Evolutionary conservation across 441 rosid genomes (phyloP), one percentile per base, ranked within the genome.

Genomic region (Corymbia calophylla): DNA sequence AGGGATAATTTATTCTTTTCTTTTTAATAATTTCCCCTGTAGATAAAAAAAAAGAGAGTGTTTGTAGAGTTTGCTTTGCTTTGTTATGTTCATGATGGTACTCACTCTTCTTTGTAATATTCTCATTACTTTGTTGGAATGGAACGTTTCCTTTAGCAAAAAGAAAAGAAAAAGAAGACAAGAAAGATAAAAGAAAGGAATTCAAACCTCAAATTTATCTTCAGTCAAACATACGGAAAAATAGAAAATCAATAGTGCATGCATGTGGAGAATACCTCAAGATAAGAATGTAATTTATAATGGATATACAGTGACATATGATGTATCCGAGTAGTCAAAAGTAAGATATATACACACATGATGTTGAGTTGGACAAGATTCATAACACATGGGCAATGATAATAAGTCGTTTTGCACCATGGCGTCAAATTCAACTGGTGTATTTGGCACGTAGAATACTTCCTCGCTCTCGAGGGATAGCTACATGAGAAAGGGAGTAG

Each of bases 301-400:
- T 73, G 49, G 9, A 23, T 25, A 39, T 1, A 39, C 0, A 44
- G 1, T 11, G 82, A 7, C 5, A 0, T 4, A 3, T 39, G 23
- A 73, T 23, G 7, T 39, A 2, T 21, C 0, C 7, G 0, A 21
- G 0, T 9, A 73, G 39, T 39, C 29, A 39, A 73, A 21, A 21
- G n/a, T 21, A 2, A 73, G 8, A 39, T 39, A 2, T 29, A 39
- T 23, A 39, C 17, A 39, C 17, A 2, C 17, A 73, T 21, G 9
- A 21, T 73, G 6, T 47, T 12, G 3, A 21, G 4, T 7, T 14
- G 15, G 51, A 39, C 0, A 5, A 39, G 17, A 39, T 73, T 73
- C 51, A 39, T 23, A 39, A 39, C 8, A 21, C 17, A 2, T 3
- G 9, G 13, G 51, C 17, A 73, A 7, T 3, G 9, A 73, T 39